Conservation (phyloP, 2,329 filamentous ascomycete species). For the Xylariaceae sp. region DNA sequence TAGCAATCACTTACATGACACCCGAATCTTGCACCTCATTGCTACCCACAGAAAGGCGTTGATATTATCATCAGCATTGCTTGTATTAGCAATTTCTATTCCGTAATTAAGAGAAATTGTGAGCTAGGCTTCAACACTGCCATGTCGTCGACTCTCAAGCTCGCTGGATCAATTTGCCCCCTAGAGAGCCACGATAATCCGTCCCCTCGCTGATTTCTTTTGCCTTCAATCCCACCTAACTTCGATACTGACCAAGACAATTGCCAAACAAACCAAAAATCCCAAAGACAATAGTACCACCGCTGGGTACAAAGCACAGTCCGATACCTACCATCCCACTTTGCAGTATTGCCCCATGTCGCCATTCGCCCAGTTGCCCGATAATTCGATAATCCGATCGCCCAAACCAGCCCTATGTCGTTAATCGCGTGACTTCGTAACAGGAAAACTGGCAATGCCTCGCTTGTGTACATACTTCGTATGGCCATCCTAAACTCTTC, state of each 20-base stretch:
- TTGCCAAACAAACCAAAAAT: background rate
- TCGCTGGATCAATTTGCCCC: background rate
- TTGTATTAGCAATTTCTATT: background rate
- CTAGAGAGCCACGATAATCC: background rate
- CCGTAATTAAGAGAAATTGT: background rate
- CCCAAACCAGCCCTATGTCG: constrained; percentile 3
- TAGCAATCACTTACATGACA: too few species aligned
- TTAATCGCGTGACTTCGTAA: constrained; percentile 15
- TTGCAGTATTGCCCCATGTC: background rate
- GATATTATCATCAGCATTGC: background rate
- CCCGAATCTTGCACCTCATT: too few species aligned
- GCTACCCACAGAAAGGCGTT: background rate
- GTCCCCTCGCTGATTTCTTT: background rate
- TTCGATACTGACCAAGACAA: background rate
- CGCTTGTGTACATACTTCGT: background rate
- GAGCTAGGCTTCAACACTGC: background rate
- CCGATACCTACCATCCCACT: constrained; percentile 4
- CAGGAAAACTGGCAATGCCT: background rate
- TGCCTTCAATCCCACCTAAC: background rate
- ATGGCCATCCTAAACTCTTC: constrained; percentile 5
- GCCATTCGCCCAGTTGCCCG: background rate
- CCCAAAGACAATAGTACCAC: background rate
- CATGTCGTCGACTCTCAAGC: background rate
- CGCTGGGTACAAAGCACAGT: constrained; percentile 12
- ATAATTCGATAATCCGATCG: background rate